Base-by-base conservation (phyloP, 176 grass and related monocot species). In the Eragrostis nindensis region DNA sequence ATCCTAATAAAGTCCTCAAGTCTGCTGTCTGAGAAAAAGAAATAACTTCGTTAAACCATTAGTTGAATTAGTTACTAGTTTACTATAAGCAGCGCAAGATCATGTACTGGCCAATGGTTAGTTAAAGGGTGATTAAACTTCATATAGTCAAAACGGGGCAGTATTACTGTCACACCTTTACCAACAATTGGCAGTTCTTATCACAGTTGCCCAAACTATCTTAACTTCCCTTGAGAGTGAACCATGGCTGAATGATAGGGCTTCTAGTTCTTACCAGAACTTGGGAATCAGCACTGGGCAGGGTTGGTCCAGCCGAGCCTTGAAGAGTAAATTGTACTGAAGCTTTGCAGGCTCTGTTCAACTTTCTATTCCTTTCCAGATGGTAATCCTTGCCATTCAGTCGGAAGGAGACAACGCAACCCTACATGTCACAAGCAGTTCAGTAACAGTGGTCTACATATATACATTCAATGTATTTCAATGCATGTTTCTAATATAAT, bases 261-360 rank as follows among this genome's bases (percentile, higher is more conserved):
- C n/a, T n/a, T n/a, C 4, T 45, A 6, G n/a, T 56, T 79, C n/a
- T n/a, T 91, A 97, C 86, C 88, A 91, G 80, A 38, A 89, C 88
- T 62, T 86, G 18, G 78, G 84, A 79, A 65, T 92, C 91, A 78
- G 89, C 91, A 75, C 79, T 79, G 11, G 87, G 92, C 53, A 94
- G 75, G 59, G 71, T 82, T 82, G 43, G 76, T 86, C 84, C 44
- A 87, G 56, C 47, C 85, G 85, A 29, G 74, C 43, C 86, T 93
- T 91, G 46, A 91, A 60, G 41, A 32, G 54, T 87, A 84, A 71
- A 89, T 81, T 17, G 80, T 41, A 42, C 80, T 57, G 0, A 70
- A 87, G 55, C 86, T 88, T 86, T 84, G 69, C 30, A 87, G 73
- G 47, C 80, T 82, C 6, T 78, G 29, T 48, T 95, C 92, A 2